A percentile compares a stretch with the other conserved stretches of the same genome.
Conservation (phyloP, 1,284 basidiomycete species). For the Microbotryomycetes sp. region DNA sequence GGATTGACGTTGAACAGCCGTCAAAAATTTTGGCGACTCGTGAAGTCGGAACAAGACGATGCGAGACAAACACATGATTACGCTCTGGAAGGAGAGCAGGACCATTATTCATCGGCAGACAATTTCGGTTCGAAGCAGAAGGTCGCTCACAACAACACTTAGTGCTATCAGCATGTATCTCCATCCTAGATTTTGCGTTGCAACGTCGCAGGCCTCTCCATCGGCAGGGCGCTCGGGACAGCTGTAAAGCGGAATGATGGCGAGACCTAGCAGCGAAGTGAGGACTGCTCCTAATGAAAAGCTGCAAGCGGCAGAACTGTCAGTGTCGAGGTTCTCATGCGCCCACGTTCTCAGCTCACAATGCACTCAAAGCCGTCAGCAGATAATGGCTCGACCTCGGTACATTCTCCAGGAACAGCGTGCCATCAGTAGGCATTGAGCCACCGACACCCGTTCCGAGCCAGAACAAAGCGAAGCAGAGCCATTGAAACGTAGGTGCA, state of each 20-base stretch:
- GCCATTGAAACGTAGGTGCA: constrained; percentile 59
- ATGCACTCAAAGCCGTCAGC: constrained; percentile 88
- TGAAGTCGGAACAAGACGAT: constrained; percentile 84
- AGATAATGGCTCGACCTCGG: constrained; percentile 85
- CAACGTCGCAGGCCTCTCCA: constrained; percentile 54
- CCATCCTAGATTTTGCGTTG: constrained; percentile 73
- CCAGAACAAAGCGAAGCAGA: constrained; percentile 76
- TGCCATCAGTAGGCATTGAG: constrained; percentile 89
- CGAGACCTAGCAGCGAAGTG: constrained; percentile 66
- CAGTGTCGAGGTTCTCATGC: constrained; percentile 5
- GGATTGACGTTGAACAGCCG: constrained; percentile 68
- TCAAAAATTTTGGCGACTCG: constrained; percentile 76
- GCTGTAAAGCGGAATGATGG: constrained; percentile 69
- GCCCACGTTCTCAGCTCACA: constrained; percentile 46
- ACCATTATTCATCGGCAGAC: neutral
- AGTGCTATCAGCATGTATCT: constrained; percentile 68
- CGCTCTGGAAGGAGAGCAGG: constrained; percentile 53
- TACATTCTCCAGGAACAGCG: constrained; percentile 87
- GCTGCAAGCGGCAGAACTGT: constrained; percentile 27
- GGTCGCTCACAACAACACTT: constrained; percentile 58
- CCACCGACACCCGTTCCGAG: constrained; percentile 82
- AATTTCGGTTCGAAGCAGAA: neutral
- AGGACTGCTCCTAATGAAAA: constrained; percentile 86
- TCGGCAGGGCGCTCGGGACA: constrained; percentile 49
- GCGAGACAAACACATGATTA: constrained; percentile 70